Percentiles rank a stretch among this genome's conserved stretches.
These are phyloP conservation scores for Candida caryicola DNA, from an alignment of 805 yeast species.

Conservation along the genomic window DNA sequence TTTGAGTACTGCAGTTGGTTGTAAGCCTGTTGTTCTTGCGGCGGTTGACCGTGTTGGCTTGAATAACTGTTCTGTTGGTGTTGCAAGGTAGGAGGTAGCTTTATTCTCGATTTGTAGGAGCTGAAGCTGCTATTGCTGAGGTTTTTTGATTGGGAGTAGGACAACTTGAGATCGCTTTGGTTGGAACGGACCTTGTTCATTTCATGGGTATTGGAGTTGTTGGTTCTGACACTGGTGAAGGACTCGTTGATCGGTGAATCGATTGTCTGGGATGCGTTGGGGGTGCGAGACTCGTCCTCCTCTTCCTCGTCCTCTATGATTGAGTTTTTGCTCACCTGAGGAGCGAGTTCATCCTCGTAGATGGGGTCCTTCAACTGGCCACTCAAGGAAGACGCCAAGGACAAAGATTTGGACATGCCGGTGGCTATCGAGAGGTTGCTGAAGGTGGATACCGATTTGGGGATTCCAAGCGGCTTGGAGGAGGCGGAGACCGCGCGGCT, in stretches of 20 bases:
- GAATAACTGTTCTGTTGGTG: constrained; percentile 10
- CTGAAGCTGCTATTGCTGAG: constrained; percentile 22
- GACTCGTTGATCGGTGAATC: constrained; percentile 1
- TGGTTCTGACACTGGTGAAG: constrained; percentile 4
- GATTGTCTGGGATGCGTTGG: not conserved
- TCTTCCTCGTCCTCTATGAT: not conserved
- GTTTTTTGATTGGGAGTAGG: constrained; percentile 12
- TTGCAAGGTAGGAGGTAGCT: constrained; percentile 30
- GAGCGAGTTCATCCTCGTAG: not conserved
- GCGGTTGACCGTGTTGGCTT: constrained; percentile 3
- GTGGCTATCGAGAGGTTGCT: constrained; percentile 1
- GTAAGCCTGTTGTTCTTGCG: not conserved
- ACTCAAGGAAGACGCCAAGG: not conserved
- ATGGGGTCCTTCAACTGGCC: not conserved
- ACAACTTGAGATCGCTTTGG: constrained; percentile 4
- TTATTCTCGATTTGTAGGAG: constrained; percentile 31
- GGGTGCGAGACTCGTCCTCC: too few species aligned
- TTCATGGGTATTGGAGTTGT: constrained; percentile 1
- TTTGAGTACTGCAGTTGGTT: too few species aligned
- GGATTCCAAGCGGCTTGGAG: not conserved
- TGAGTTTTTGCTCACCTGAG: not conserved
- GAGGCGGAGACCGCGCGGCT: not conserved
- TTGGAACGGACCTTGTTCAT: constrained; percentile 6
- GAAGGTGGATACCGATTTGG: constrained; percentile 1
- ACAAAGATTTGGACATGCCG: constrained; percentile 3